Percentiles rank a stretch among this genome's conserved stretches.
These are phyloP conservation scores for Hypoxylon intermedium DNA, from an alignment of 495 filamentous ascomycete genomes.

Conservation along the genomic window DNA sequence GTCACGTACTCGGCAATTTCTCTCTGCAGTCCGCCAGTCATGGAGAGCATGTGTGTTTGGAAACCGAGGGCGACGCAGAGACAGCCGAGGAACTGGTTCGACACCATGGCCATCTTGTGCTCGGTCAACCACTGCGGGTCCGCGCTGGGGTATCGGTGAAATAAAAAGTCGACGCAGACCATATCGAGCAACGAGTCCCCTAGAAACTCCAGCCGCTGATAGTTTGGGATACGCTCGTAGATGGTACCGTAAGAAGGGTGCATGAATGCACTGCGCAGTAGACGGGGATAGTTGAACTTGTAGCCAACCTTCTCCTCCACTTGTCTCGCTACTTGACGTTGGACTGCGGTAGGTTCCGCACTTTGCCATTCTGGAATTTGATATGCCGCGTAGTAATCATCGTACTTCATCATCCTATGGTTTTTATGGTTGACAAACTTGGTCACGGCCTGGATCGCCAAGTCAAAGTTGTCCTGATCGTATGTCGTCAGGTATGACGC, in stretches of 20 bases:
- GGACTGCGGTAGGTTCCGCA: slow-evolving; percentile 60
- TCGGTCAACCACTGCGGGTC: slow-evolving; percentile 98
- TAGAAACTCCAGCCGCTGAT: slow-evolving; percentile 92
- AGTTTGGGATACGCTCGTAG: slow-evolving; percentile 81
- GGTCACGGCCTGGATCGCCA: slow-evolving; percentile 84
- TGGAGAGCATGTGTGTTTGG: slow-evolving; percentile 73
- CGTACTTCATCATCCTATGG: slow-evolving; percentile 71
- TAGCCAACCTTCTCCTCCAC: slow-evolving; percentile 75
- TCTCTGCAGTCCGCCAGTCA: slow-evolving; percentile 62
- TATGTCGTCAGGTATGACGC: slow-evolving; percentile 77
- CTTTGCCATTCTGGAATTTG: slow-evolving; percentile 74
- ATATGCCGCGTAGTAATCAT: slow-evolving; percentile 77
- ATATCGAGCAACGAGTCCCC: slow-evolving; percentile 92
- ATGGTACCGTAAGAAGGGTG: slow-evolving; percentile 79
- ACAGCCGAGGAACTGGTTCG: slow-evolving; percentile 91
- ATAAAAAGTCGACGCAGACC: slow-evolving; percentile 82
- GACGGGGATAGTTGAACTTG: slow-evolving; percentile 76
- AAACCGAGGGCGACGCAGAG: slow-evolving; percentile 78
- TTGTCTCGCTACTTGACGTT: slow-evolving; percentile 70
- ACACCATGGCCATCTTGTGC: slow-evolving; percentile 99
- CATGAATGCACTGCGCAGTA: slow-evolving; percentile 84
- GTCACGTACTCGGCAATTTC: slow-evolving; percentile 74
- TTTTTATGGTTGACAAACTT: slow-evolving; percentile 70
- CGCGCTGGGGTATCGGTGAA: slow-evolving; percentile 72
- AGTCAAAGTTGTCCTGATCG: slow-evolving; percentile 67